Evolutionary conservation across 1,139 yeast genomes (phyloP).

Genomic region (Yamadazyma triangularis): DNA sequence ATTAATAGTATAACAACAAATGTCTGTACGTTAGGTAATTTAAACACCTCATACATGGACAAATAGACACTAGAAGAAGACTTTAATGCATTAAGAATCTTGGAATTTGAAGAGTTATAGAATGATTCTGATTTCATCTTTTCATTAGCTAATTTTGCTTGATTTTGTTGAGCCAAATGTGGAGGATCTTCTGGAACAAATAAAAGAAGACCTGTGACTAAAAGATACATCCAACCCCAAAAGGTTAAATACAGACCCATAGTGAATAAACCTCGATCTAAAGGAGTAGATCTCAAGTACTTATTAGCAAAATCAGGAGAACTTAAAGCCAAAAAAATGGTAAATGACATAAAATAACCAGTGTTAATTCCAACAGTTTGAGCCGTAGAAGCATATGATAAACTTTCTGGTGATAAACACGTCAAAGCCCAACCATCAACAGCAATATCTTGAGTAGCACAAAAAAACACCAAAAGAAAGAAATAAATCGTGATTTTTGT

Average conservation of each 20-base stretch:
- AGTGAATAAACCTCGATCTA: constrained; percentile 62
- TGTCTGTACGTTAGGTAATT: constrained; percentile 70
- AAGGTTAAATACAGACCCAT: constrained; percentile 71
- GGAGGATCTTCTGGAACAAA: constrained; percentile 67
- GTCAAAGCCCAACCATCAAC: constrained; percentile 99
- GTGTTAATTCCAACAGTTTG: constrained; percentile 93
- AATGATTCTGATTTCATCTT: constrained; percentile 19
- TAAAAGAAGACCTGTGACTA: constrained; percentile 60
- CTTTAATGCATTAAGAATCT: constrained; percentile 23
- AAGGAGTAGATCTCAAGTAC: constrained; percentile 62
- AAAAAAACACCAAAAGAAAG: constrained; percentile 72
- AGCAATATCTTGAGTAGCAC: constrained; percentile 98
- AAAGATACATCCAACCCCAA: constrained; percentile 71
- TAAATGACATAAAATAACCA: constrained; percentile 89
- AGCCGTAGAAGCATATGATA: constrained; percentile 95
- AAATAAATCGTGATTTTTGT: constrained; percentile 56
- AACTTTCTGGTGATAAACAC: constrained; percentile 67
- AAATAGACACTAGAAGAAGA: constrained; percentile 47
- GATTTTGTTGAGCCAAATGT: constrained; percentile 40
- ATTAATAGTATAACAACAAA: constrained; percentile 71
- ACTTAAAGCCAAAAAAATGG: constrained; percentile 84
- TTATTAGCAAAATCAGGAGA: constrained; percentile 91
- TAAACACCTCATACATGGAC: constrained; percentile 74
- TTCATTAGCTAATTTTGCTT: constrained; percentile 32
- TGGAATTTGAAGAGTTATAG: constrained; percentile 17